These are phyloP conservation scores for Magnaporthiopsis incrustans DNA, from an alignment of 2,329 filamentous ascomycete species.

Conservation along the genomic window DNA sequence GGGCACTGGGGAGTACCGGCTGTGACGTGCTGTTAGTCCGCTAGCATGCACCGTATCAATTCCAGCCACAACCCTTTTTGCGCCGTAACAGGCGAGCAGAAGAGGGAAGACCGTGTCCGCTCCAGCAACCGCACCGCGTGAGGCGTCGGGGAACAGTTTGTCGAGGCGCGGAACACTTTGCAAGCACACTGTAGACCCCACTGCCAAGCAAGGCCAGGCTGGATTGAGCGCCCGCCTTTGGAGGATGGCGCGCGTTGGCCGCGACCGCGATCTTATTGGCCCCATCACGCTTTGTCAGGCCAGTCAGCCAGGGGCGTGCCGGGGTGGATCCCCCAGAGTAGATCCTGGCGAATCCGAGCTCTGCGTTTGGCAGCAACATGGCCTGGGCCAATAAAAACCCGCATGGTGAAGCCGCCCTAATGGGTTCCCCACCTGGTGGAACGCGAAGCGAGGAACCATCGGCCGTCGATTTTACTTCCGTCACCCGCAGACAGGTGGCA, in stretches of 20 bases:
- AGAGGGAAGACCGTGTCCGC: not conserved
- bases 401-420: not conserved
- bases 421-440: not conserved
- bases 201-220: not conserved
- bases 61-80: not conserved
- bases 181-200: not conserved
- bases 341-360: not conserved
- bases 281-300: not conserved
- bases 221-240: not conserved
- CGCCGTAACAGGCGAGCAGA: not conserved
- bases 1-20: not conserved
- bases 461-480: not conserved
- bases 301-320: not conserved
- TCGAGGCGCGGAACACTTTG: not conserved
- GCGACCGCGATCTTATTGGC: not conserved
- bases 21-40: not conserved
- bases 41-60: not conserved
- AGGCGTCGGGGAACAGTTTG: not conserved
- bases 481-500: not conserved
- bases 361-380: not conserved
- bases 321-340: not conserved
- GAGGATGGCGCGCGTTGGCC: not conserved
- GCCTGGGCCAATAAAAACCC: not conserved
- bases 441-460: too few relatives aligned
- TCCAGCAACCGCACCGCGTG: not conserved